phyloP scores from a whole-genome alignment of 352 stramenopile species.

The Phytophthora kernoviae region DNA sequence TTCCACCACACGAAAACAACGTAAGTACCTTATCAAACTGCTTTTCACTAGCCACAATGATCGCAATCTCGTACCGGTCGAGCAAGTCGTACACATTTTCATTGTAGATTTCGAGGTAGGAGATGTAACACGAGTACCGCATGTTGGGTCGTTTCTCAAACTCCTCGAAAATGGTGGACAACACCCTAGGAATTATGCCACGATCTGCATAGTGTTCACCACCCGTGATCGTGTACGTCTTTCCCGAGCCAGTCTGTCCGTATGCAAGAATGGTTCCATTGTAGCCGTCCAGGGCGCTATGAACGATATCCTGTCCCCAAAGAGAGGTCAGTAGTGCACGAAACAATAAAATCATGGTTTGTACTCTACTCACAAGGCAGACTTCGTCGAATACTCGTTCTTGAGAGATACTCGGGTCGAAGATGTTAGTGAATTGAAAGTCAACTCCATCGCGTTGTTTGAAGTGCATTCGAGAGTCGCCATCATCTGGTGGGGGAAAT shows the following conservation, averaged over 20 bases:
- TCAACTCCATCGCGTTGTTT: conserved; percentile 78
- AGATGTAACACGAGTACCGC: conserved; percentile 91
- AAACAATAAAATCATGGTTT: not conserved
- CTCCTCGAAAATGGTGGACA: conserved; percentile 93
- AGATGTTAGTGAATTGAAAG: conserved; percentile 77
- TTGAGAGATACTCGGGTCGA: conserved; percentile 65
- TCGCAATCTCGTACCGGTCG: conserved; percentile 36
- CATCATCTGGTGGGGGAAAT: conserved; percentile 63
- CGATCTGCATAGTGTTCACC: conserved; percentile 94
- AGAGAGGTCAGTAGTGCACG: not conserved
- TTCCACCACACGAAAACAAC: not conserved
- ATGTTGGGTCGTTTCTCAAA: conserved; percentile 63
- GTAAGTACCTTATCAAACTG: no score
- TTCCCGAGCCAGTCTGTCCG: conserved; percentile 71
- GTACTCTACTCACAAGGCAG: conserved; percentile 45
- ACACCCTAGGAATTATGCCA: conserved; percentile 94
- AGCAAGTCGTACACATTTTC: conserved; percentile 95
- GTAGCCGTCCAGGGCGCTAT: conserved; percentile 70
- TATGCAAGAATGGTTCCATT: conserved; percentile 81
- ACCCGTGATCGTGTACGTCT: conserved; percentile 83
- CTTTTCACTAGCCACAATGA: no score
- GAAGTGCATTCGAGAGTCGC: conserved; percentile 60
- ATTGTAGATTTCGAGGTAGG: conserved; percentile 98
- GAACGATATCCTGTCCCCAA: conserved; percentile 60
- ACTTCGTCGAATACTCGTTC: conserved; percentile 75